Conservation (phyloP, 2,329 filamentous ascomycete genomes). For the Colletotrichum acutatum region DNA sequence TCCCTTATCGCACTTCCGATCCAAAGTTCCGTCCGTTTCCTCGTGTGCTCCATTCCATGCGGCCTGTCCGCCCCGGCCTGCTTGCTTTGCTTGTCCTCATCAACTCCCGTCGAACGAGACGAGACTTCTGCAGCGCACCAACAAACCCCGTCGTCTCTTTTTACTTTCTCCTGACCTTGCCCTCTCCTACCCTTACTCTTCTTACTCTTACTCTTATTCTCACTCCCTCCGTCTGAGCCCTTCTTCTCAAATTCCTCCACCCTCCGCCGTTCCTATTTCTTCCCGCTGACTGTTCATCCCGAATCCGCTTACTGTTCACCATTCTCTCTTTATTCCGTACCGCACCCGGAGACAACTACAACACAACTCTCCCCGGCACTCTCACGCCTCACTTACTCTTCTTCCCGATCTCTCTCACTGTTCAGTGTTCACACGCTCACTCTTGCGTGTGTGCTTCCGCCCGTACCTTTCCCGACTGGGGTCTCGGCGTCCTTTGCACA, state of each 20-base stretch:
- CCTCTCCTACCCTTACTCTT: background rate
- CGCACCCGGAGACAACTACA: background rate
- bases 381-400: background rate
- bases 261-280: background rate
- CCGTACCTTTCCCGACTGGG: background rate
- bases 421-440: background rate
- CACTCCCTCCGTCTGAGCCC: background rate
- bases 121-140: conserved; percentile 16
- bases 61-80: background rate
- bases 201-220: background rate
- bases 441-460: background rate
- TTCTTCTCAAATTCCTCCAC: background rate
- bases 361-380: background rate
- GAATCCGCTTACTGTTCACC: background rate
- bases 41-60: background rate
- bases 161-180: background rate
- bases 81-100: background rate
- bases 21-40: conserved; percentile 8
- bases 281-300: background rate
- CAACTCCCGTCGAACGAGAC: background rate
- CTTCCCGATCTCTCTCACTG: background rate
- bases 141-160: background rate
- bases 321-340: background rate
- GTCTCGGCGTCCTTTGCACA: background rate
- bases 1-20: conserved; percentile 7